These are phyloP conservation scores for Arxiozyma bovina DNA, from an alignment of 1,139 yeast species.

Conservation along the genomic window DNA sequence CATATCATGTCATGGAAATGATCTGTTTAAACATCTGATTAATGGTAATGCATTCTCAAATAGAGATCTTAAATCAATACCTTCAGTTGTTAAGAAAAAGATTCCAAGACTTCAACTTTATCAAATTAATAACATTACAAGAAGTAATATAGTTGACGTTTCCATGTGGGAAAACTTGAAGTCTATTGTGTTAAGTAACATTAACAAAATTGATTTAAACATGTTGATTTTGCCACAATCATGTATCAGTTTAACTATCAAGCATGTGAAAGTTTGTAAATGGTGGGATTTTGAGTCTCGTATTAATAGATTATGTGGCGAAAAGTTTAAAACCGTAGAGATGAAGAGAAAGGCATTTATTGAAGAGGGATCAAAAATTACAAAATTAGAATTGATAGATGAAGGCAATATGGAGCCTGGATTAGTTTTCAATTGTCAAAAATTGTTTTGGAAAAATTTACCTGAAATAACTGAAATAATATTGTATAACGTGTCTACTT, in stretches of 20 bases:
- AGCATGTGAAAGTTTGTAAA: slow-evolving; percentile 10
- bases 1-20: slow-evolving; percentile 17
- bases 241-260: slow-evolving; percentile 15
- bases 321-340: not conserved
- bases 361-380: not conserved
- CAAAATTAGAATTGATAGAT: not conserved
- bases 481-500: slow-evolving; percentile 10
- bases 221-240: slow-evolving; percentile 17
- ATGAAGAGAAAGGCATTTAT: not conserved
- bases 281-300: slow-evolving; percentile 23
- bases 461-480: slow-evolving; percentile 13
- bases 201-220: slow-evolving; percentile 21
- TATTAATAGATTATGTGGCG: not conserved
- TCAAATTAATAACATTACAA: slow-evolving; percentile 12
- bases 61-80: slow-evolving; percentile 24
- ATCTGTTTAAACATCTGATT: slow-evolving; percentile 19
- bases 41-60: slow-evolving; percentile 28
- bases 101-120: slow-evolving; percentile 13
- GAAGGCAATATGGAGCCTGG: not conserved
- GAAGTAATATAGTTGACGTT: slow-evolving; percentile 19
- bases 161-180: slow-evolving; percentile 25
- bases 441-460: slow-evolving; percentile 6
- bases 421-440: slow-evolving; percentile 6
- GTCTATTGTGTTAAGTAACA: slow-evolving; percentile 11
- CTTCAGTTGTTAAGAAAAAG: slow-evolving; percentile 19